These are phyloP conservation scores for Mentha longifolia DNA, from an alignment of 257 asterid genomes.

Conservation along the genomic window DNA sequence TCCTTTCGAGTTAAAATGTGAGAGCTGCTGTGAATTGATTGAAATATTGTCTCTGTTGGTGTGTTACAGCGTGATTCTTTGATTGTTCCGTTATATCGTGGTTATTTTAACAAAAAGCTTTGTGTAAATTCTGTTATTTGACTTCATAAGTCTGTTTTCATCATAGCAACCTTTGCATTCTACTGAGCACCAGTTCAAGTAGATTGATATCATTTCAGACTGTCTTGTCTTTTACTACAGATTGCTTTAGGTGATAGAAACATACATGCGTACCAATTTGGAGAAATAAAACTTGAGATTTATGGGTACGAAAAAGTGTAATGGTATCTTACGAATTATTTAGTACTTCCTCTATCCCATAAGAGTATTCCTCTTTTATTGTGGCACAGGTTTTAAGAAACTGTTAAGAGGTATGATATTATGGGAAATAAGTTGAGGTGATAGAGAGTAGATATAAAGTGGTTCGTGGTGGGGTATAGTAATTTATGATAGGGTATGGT, in stretches of 20 bases:
- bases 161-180: background rate
- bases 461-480: too few species aligned
- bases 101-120: background rate
- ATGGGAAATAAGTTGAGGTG: too few species aligned
- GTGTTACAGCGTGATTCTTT: background rate
- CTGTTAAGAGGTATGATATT: too few species aligned
- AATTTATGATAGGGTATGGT: too few species aligned
- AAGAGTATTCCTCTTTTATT: too few species aligned
- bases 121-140: background rate
- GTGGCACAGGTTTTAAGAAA: too few species aligned
- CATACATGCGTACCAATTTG: background rate
- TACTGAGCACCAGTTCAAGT: too few species aligned
- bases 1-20: background rate
- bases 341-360: background rate
- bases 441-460: too few species aligned
- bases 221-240: background rate
- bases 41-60: background rate
- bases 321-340: too few species aligned
- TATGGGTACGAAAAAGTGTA: background rate
- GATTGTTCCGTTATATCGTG: background rate
- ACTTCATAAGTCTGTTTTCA: background rate
- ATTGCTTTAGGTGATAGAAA: slow-evolving; percentile 12
- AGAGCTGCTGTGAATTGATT: background rate
- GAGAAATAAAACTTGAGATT: background rate
- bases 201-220: background rate